A percentile compares a stretch with the other conserved stretches of the same genome.
phyloP scores from a whole-genome alignment of 108 stramenopile genomes.

The Cyclotella choctawhatcheeana region DNA sequence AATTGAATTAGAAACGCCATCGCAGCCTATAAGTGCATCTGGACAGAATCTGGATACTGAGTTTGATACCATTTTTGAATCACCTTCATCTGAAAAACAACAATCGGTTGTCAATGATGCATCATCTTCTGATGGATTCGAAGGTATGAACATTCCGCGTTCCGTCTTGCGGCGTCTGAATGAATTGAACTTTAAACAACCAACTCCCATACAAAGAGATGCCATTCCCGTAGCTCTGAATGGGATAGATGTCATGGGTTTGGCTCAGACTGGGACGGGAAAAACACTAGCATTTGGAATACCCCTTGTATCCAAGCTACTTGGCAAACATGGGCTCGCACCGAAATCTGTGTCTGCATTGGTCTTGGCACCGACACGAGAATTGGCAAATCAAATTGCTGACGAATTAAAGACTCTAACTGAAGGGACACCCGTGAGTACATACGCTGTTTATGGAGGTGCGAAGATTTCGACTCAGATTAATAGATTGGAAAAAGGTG shows the following conservation, averaged over 20 bases:
- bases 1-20: no score
- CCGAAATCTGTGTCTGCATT: slow-evolving; percentile 85
- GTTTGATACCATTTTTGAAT: no score
- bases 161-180: no score
- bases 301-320: slow-evolving; percentile 89
- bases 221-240: slow-evolving; percentile 91
- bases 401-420: slow-evolving; percentile 96
- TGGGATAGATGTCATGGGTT: slow-evolving; percentile 95
- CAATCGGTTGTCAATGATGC: no score
- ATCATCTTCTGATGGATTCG: no score
- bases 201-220: slow-evolving; percentile 99
- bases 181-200: no score
- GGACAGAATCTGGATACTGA: no score
- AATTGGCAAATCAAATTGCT: slow-evolving; percentile 97
- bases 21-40: no score
- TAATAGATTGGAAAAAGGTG: slow-evolving; percentile 81
- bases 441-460: slow-evolving; percentile 94
- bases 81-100: no score
- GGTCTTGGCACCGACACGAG: slow-evolving; percentile 97
- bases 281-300: slow-evolving; percentile 99
- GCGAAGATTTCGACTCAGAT: slow-evolving; percentile 94
- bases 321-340: slow-evolving; percentile 52
- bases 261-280: slow-evolving; percentile 91
- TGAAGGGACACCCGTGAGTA: slow-evolving; percentile 95
- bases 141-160: no score